Evolutionary conservation across 2,329 filamentous ascomycete species (phyloP), one percentile per base, ranked within the genome.

Genomic region (Penicillium sp.): DNA sequence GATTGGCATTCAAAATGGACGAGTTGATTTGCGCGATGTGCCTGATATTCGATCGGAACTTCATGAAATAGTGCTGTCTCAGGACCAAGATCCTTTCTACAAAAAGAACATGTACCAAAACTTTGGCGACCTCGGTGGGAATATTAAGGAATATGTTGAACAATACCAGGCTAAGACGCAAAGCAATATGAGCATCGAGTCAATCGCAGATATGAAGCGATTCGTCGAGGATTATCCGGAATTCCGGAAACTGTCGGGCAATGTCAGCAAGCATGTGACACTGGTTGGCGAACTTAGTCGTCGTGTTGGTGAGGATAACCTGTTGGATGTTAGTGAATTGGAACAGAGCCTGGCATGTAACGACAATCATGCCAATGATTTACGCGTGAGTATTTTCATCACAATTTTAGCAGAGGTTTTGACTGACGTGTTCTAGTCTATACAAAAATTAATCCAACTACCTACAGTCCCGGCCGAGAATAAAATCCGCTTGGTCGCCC

Each of bases 51-150:
- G 90, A 16, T 88, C 90, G 1, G 93, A 97, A 70, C 79, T 97
- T 54, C 92, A 88, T 67, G 94, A 99, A 74, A 94, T 99, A 57
- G 92, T 97, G 2, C 77, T 99, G 35, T 96, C 93, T 1, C 92
- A 94, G 73, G 94, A 99, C 62, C 94, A 99, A 73, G 94, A 99
- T 67, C 92, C 94, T 0, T 99, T 99, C 76, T 99, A 99, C 79
- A 97, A 88, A 74, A 97, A 97, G 78, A 97, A 97, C 73, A 97
- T 97, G 92, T 97, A 92, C 65, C 83, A 96, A 66, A 97, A 97
- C 70, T 99, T 97, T 72, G 92, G 93, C 55, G 92, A 97, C 64
- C 81, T 99, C 5, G 92, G 94, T 11, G 89, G 93, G 42, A 97
- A 95, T 64, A 96, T 97, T 69, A 97, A 97, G 72, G 92, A 97